Evolutionary conservation across 805 yeast species (phyloP).

Genomic region (Starmerella sp.): DNA sequence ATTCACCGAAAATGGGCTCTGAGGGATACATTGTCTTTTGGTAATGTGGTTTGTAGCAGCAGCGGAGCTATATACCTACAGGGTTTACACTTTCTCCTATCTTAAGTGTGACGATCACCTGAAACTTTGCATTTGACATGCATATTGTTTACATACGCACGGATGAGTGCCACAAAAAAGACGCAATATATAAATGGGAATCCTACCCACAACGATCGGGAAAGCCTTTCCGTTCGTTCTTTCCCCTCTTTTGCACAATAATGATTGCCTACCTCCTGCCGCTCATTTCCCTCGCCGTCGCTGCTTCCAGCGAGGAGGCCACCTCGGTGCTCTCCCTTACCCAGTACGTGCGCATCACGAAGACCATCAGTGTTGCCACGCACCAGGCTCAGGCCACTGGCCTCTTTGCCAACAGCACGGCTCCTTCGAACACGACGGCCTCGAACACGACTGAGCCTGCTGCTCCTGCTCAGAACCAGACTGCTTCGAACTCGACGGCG

Average conservation of each 20-base stretch:
- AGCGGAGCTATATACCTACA: too few relatives aligned
- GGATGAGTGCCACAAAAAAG: neutral
- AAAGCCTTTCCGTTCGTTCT: neutral
- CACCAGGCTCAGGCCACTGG: slow-evolving; percentile 1
- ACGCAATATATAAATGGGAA: neutral
- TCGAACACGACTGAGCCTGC: neutral
- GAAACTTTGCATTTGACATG: neutral
- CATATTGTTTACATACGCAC: neutral
- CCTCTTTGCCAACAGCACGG: neutral
- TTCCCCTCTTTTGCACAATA: neutral
- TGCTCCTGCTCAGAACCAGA: neutral
- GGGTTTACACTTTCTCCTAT: too few relatives aligned
- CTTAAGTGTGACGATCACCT: neutral
- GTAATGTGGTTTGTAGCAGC: too few relatives aligned
- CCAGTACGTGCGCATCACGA: slow-evolving; percentile 11
- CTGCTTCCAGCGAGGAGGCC: neutral
- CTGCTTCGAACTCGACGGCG: neutral
- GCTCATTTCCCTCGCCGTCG: neutral
- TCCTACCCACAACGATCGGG: neutral
- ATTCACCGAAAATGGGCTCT: too few relatives aligned
- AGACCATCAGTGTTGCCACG: neutral
- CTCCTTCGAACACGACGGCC: neutral
- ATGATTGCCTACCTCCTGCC: slow-evolving; percentile 1
- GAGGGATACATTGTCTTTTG: too few relatives aligned
- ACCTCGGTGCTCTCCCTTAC: neutral